These are phyloP conservation scores for Bruguiera hainesii DNA, from an alignment of 441 rosid genomes.

Conservation along the genomic window DNA sequence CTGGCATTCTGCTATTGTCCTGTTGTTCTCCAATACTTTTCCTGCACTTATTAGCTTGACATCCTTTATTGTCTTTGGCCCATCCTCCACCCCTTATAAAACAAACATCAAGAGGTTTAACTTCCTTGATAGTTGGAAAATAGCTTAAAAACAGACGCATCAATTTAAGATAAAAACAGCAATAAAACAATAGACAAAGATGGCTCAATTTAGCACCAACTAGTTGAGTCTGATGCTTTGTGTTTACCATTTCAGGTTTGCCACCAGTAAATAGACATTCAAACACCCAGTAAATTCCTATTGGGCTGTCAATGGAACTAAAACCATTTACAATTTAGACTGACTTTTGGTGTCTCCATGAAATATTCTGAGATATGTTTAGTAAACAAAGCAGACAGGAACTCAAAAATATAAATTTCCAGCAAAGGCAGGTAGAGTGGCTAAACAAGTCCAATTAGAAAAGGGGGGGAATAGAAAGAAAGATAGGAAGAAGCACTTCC, in stretches of 20 bases:
- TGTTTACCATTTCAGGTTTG: neutral
- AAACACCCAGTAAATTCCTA: too few relatives aligned
- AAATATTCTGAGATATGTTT: neutral
- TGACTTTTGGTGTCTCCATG: neutral
- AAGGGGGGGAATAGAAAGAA: too few relatives aligned
- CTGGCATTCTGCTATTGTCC: slow-evolving; percentile 73
- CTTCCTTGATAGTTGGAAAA: neutral
- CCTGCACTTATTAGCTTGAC: slow-evolving; percentile 94
- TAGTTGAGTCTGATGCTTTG: neutral
- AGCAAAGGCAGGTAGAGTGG: too few relatives aligned
- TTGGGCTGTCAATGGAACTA: neutral
- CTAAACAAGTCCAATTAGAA: too few relatives aligned
- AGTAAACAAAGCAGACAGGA: neutral
- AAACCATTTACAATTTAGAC: slow-evolving; percentile 1
- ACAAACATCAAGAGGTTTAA: slow-evolving; percentile 1
- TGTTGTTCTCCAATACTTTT: slow-evolving; percentile 83
- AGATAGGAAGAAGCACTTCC: too few relatives aligned
- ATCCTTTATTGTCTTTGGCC: slow-evolving; percentile 89
- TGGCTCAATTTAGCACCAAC: neutral
- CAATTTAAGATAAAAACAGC: neutral
- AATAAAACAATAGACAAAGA: neutral
- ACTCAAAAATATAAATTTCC: neutral
- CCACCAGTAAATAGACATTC: neutral
- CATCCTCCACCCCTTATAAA: slow-evolving; percentile 69
- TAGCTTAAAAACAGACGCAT: neutral